Conservation (phyloP, 805 yeast species). For the Zygosaccharomyces kombuchaensis region DNA sequence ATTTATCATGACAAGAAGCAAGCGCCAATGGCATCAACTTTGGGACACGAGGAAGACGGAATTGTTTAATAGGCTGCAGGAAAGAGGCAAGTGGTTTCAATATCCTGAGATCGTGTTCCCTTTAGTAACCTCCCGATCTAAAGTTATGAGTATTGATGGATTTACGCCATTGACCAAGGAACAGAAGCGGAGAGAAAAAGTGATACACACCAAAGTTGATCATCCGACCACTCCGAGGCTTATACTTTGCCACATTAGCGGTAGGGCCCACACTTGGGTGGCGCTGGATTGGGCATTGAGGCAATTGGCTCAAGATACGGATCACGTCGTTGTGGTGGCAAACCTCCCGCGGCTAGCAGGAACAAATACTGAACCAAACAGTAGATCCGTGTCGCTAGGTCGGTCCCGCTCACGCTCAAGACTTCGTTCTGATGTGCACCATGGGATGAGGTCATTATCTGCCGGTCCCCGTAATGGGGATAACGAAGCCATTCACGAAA, state of each 20-base stretch:
- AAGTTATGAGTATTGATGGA: slow-evolving; percentile 17
- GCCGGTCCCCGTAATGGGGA: slow-evolving; percentile 9
- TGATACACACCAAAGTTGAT: slow-evolving; percentile 23
- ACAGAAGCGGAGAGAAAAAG: slow-evolving; percentile 21
- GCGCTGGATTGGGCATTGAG: slow-evolving; percentile 67
- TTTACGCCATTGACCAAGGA: slow-evolving; percentile 25
- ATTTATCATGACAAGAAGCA: slow-evolving; percentile 27
- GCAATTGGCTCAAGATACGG: slow-evolving; percentile 57
- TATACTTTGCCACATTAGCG: slow-evolving; percentile 61
- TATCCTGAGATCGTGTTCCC: slow-evolving; percentile 23
- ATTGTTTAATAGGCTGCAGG: slow-evolving; percentile 19
- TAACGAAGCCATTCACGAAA: slow-evolving; percentile 11
- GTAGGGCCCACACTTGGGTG: slow-evolving; percentile 77
- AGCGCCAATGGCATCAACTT: slow-evolving; percentile 19
- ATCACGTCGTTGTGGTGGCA: slow-evolving; percentile 58
- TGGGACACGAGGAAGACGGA: slow-evolving; percentile 22
- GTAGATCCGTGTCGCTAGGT: slow-evolving; percentile 11
- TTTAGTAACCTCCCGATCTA: slow-evolving; percentile 4
- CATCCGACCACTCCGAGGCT: slow-evolving; percentile 39
- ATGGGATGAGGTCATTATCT: slow-evolving; percentile 12
- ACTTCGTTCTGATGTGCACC: not conserved
- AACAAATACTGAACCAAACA: slow-evolving; percentile 3
- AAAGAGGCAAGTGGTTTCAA: slow-evolving; percentile 18
- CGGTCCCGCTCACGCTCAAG: slow-evolving; percentile 7
- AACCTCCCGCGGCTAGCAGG: slow-evolving; percentile 26